These are phyloP conservation scores for Colletotrichum karsti DNA, from an alignment of 2,329 filamentous ascomycete genomes.

Conservation along the genomic window DNA sequence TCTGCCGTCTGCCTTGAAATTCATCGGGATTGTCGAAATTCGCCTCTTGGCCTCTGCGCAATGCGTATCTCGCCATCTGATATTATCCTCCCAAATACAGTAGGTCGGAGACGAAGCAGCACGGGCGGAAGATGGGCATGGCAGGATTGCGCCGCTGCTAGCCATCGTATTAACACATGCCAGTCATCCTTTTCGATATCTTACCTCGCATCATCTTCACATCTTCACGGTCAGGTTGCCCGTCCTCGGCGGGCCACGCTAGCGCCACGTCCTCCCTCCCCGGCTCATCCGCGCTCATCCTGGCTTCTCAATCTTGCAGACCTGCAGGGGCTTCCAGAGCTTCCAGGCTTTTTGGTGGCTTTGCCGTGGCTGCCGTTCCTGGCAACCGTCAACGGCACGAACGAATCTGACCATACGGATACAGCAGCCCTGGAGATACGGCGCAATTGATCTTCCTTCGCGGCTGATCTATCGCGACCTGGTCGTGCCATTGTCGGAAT, in stretches of 20 bases:
- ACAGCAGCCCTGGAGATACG: not conserved
- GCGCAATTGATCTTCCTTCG: not conserved
- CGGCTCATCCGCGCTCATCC: slow-evolving; percentile 17
- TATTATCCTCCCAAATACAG: not conserved
- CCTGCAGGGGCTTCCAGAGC: slow-evolving; percentile 16
- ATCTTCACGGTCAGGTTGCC: not conserved
- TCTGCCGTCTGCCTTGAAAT: not conserved
- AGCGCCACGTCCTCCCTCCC: slow-evolving; percentile 6
- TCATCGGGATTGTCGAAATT: not conserved
- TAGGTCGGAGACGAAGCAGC: slow-evolving; percentile 2
- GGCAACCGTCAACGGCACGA: slow-evolving; percentile 18
- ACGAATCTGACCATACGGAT: slow-evolving; percentile 14
- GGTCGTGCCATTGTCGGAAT: not conserved
- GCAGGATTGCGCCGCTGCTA: not conserved
- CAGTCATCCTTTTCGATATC: slow-evolving; percentile 25
- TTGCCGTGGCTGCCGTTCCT: slow-evolving; percentile 22
- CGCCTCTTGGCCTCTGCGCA: not conserved
- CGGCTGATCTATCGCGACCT: not conserved
- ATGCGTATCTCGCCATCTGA: not conserved
- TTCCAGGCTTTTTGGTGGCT: slow-evolving; percentile 17
- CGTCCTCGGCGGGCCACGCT: not conserved
- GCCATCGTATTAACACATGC: slow-evolving; percentile 15
- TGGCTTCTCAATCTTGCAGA: slow-evolving; percentile 14
- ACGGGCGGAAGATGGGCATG: not conserved
- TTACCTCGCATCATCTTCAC: not conserved